These are phyloP conservation scores for Beta corolliflora DNA, from an alignment of 179 eudicot species.

Conservation along the genomic window DNA sequence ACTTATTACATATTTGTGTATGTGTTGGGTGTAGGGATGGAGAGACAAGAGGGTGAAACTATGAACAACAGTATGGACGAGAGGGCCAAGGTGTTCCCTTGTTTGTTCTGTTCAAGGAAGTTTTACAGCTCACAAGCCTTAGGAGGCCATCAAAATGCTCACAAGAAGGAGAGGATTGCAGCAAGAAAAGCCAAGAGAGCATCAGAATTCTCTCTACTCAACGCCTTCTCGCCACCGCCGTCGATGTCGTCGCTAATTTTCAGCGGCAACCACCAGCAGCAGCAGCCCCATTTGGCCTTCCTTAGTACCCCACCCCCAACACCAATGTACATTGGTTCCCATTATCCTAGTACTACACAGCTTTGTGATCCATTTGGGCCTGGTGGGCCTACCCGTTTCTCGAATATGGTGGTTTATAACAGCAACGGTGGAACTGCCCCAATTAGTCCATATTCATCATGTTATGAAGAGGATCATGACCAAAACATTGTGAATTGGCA, in stretches of 20 bases:
- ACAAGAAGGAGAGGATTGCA: conserved; percentile 77
- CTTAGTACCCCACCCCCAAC: conserved; percentile 35
- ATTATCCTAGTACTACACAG: conserved; percentile 30
- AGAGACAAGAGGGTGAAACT: conserved; percentile 23
- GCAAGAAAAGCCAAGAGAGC: conserved; percentile 70
- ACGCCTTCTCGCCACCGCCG: conserved; percentile 23
- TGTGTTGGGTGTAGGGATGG: conserved; percentile 25
- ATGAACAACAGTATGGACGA: conserved; percentile 24
- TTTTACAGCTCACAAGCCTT: conserved; percentile 86
- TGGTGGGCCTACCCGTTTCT: conserved; percentile 38
- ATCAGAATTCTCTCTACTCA: conserved; percentile 35
- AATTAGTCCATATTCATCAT: conserved; percentile 24
- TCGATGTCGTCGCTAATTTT: conserved; percentile 20
- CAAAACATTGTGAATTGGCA: conserved; percentile 41
- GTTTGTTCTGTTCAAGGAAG: conserved; percentile 76
- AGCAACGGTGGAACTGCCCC: conserved; percentile 29
- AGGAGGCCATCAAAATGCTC: conserved; percentile 94
- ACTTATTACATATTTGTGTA: neutral
- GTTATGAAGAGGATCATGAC: conserved; percentile 30
- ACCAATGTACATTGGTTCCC: conserved; percentile 53
- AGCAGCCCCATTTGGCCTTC: conserved; percentile 35
- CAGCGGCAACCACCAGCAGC: conserved; percentile 35
- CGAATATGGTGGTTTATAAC: conserved; percentile 36
- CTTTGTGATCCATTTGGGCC: conserved; percentile 39
- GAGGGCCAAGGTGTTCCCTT: conserved; percentile 54